phyloP scores from a whole-genome alignment of 768 basidiomycete species.

The Tephrocybe sp. region DNA sequence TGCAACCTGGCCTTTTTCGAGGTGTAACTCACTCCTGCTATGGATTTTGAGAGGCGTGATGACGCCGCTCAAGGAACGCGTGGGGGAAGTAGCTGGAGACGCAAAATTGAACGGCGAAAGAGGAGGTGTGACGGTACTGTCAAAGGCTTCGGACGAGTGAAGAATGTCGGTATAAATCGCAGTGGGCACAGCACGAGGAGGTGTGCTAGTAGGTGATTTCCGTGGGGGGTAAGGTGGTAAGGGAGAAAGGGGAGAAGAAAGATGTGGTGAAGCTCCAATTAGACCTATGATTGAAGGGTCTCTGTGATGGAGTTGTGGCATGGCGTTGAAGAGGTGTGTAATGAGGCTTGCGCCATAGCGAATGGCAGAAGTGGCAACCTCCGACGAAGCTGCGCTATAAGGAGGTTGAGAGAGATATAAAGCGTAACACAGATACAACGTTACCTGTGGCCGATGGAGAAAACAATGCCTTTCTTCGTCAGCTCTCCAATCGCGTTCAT shows the following conservation, averaged over 20 bases:
- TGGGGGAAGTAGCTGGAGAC: constrained; percentile 10
- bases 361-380: constrained; percentile 69
- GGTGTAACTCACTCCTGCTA: constrained; percentile 35
- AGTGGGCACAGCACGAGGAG: not conserved
- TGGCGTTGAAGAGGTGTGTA: constrained; percentile 92
- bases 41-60: constrained; percentile 19
- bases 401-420: constrained; percentile 5
- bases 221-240: constrained; percentile 17
- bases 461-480: constrained; percentile 61
- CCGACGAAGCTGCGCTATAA: constrained; percentile 70
- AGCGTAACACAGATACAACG: constrained; percentile 9
- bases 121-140: constrained; percentile 56
- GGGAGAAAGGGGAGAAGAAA: constrained; percentile 41
- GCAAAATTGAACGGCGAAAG: constrained; percentile 38
- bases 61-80: constrained; percentile 18
- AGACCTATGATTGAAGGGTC: constrained; percentile 91
- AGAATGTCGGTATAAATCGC: constrained; percentile 12
- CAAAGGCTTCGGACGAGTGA: constrained; percentile 56
- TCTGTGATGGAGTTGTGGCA: constrained; percentile 87
- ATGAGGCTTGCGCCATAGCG: constrained; percentile 76
- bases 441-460: constrained; percentile 90
- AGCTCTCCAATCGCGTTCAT: constrained; percentile 64
- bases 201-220: constrained; percentile 2
- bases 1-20: constrained; percentile 48
- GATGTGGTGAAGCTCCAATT: constrained; percentile 71